These are phyloP conservation scores for Fusarium duplospermum DNA, from an alignment of 2,329 filamentous ascomycete genomes.

Conservation along the genomic window DNA sequence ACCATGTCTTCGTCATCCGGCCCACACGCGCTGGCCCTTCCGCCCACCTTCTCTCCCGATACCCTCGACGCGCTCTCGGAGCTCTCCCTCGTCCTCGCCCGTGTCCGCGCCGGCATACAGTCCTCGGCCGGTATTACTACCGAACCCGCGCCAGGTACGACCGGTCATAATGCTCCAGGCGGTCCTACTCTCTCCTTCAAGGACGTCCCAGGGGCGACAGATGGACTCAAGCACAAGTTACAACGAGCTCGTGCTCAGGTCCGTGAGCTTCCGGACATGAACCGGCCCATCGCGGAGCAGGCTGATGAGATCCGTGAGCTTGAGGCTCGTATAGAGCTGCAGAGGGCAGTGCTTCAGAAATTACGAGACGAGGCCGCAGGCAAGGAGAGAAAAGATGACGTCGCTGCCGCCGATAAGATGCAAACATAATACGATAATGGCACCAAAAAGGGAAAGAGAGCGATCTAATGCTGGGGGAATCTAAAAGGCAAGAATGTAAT, in stretches of 20 bases:
- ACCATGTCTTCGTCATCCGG: slow-evolving; percentile 46
- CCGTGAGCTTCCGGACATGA: slow-evolving; percentile 75
- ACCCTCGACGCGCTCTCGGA: slow-evolving; percentile 88
- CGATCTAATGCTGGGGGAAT: not conserved
- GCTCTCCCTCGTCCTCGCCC: slow-evolving; percentile 80
- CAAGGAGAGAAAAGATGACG: slow-evolving; percentile 48
- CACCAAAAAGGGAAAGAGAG: slow-evolving; percentile 7
- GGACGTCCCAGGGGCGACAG: slow-evolving; percentile 82
- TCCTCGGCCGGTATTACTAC: slow-evolving; percentile 54
- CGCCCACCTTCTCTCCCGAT: slow-evolving; percentile 79
- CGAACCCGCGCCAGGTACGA: slow-evolving; percentile 53
- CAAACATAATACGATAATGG: slow-evolving; percentile 48
- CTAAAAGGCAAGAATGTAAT: not conserved
- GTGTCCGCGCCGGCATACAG: slow-evolving; percentile 69
- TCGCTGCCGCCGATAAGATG: slow-evolving; percentile 52
- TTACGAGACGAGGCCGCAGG: slow-evolving; percentile 61
- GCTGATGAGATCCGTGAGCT: slow-evolving; percentile 75
- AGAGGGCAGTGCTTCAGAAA: slow-evolving; percentile 68
- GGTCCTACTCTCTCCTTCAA: slow-evolving; percentile 66
- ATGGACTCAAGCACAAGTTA: slow-evolving; percentile 84
- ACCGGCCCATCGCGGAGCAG: slow-evolving; percentile 75
- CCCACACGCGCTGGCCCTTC: slow-evolving; percentile 61
- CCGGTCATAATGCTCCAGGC: slow-evolving; percentile 47
- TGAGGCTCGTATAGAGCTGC: slow-evolving; percentile 70
- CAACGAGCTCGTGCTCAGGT: slow-evolving; percentile 79